These are phyloP conservation scores for Laetiporus sulphureus DNA, from an alignment of 1,284 basidiomycete genomes.

Conservation along the genomic window DNA sequence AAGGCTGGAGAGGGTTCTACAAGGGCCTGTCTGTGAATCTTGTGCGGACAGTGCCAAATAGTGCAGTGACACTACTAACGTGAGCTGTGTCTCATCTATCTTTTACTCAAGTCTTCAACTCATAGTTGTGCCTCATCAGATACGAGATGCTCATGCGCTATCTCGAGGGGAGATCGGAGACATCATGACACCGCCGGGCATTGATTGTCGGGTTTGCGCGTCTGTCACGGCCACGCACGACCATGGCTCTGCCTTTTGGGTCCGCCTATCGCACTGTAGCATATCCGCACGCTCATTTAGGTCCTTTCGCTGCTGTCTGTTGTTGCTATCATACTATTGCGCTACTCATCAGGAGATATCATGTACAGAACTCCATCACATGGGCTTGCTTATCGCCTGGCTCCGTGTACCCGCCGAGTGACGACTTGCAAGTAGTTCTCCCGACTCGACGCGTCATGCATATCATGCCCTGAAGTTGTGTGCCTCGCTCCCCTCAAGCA, in stretches of 20 bases:
- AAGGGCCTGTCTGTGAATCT: slow-evolving; percentile 88
- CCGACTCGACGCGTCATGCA: no score
- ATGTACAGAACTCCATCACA: no score
- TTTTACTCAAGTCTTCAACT: slow-evolving; percentile 1
- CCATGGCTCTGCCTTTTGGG: no score
- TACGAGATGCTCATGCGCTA: slow-evolving; percentile 67
- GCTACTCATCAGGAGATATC: neutral
- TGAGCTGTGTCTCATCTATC: slow-evolving; percentile 26
- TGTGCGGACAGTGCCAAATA: slow-evolving; percentile 88
- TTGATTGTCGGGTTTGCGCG: neutral
- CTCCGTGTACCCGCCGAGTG: no score
- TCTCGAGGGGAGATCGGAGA: slow-evolving; percentile 24
- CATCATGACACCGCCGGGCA: slow-evolving; percentile 11
- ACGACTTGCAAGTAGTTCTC: no score
- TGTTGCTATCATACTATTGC: slow-evolving; percentile 2
- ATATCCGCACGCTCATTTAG: slow-evolving; percentile 18
- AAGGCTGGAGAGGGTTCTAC: slow-evolving; percentile 86
- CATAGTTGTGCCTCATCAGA: slow-evolving; percentile 25
- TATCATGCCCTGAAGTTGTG: no score
- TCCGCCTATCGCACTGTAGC: slow-evolving; percentile 17
- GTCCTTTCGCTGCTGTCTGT: slow-evolving; percentile 3
- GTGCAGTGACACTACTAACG: slow-evolving; percentile 92
- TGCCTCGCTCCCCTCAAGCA: no score
- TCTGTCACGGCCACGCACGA: neutral
- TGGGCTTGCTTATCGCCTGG: no score